Base-by-base conservation (phyloP, 805 yeast genomes). In the Metschnikowia anglica region DNA sequence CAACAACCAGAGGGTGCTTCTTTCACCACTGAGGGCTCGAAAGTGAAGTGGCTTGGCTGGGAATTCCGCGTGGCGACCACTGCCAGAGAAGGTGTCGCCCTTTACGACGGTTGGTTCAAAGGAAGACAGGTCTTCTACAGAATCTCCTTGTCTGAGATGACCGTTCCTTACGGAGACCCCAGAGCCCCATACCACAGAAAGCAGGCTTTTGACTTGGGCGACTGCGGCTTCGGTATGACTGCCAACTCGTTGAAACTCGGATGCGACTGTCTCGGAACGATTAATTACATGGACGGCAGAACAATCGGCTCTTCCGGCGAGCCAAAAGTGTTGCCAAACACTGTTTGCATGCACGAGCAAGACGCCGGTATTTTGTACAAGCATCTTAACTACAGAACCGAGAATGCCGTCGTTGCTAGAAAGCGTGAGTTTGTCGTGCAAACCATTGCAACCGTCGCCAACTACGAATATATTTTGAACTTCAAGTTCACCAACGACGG, bases 81-180 rank as follows among this genome's bases (percentile, higher is more conserved):
- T 55, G 80, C 77, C 39, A 80, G 95, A 72, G 95, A 85, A 67
- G 95, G 95, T 52, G 73, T 83, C 54, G 91, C 83, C 24, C 52
- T 85, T 25, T 85, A 85, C 62, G 86, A 85, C 53, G 81, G 80
- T 39, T 70, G 69, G 58, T 85, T 83, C 72, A 83, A 84, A 63
- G 91, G 90, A 39, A 79, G 93, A 66, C 82, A 85, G 37, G 67
- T 80, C 33, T 77, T 85, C 59, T 85, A 85, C 74, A 75, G 93
- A 68, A 63, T 84, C 35, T 75, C 89, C 2, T 66, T 85, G 53
- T 79, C 85, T 42, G 95, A 85, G 66, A 85, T 86, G 95, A 85
- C 91, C 30, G 95, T 86, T 50, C 93, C 93, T 25, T 85, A 86
- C 59, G 90, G 88, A 62, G 91, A 85, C 62, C 88, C 90, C 58